phyloP scores from a whole-genome alignment of 805 yeast genomes.

The Wickerhamiella parazyma region DNA sequence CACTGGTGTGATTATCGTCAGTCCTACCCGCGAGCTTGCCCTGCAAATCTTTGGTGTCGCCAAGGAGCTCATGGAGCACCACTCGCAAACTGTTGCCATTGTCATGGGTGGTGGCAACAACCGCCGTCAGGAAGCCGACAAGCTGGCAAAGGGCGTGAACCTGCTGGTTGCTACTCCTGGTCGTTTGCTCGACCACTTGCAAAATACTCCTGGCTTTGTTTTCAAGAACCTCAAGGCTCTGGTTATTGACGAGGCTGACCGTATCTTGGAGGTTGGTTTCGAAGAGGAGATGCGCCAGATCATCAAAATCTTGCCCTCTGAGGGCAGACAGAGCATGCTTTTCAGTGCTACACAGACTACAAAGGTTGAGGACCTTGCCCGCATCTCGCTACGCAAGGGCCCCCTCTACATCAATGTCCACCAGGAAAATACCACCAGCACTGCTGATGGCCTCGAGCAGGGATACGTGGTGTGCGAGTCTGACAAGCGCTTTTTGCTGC shows the following conservation, averaged over 20 bases:
- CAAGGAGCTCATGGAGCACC: slow-evolving; percentile 77
- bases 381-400: slow-evolving; percentile 88
- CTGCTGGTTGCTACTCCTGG: slow-evolving; percentile 95
- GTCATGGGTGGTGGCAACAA: slow-evolving; percentile 94
- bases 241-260: slow-evolving; percentile 95
- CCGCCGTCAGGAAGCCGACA: slow-evolving; percentile 93
- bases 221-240: slow-evolving; percentile 90
- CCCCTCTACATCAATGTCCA: slow-evolving; percentile 91
- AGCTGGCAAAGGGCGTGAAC: slow-evolving; percentile 85
- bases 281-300: slow-evolving; percentile 98
- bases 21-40: slow-evolving; percentile 97
- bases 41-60: slow-evolving; percentile 97
- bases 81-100: slow-evolving; percentile 88
- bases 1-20: slow-evolving; percentile 88
- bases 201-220: slow-evolving; percentile 85
- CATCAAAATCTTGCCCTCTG: slow-evolving; percentile 80
- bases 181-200: slow-evolving; percentile 87
- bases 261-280: slow-evolving; percentile 94
- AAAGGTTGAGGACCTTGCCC: slow-evolving; percentile 93
- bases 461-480: slow-evolving; percentile 97
- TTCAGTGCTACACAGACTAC: slow-evolving; percentile 99
- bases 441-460: slow-evolving; percentile 95
- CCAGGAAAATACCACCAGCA: slow-evolving; percentile 65
- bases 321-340: slow-evolving; percentile 89
- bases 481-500: slow-evolving; percentile 77